phyloP scores from a whole-genome alignment of 2,329 filamentous ascomycete species.

The Xylaria sp. region DNA sequence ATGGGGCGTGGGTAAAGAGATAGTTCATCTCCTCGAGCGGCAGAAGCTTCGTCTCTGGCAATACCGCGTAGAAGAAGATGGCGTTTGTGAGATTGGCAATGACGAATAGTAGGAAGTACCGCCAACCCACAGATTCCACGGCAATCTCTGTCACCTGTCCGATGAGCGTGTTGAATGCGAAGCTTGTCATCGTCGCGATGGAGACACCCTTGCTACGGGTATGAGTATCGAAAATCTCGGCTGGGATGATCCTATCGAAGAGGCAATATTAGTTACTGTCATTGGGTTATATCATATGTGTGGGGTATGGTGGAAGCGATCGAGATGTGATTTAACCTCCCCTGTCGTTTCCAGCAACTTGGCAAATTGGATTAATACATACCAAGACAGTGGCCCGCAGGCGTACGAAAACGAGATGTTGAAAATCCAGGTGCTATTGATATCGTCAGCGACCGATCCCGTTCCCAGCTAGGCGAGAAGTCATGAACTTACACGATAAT shows the following conservation, averaged over 20 bases:
- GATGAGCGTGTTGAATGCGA: constrained; percentile 71
- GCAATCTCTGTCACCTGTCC: constrained; percentile 47
- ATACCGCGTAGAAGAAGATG: constrained; percentile 63
- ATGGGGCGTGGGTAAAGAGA: constrained; percentile 66
- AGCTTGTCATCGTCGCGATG: constrained; percentile 73
- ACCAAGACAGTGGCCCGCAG: constrained; percentile 67
- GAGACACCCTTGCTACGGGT: constrained; percentile 77
- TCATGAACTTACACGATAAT: constrained; percentile 58
- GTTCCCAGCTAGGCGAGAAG: not conserved
- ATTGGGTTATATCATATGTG: not conserved
- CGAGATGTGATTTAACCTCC: not conserved
- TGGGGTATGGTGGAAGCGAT: not conserved
- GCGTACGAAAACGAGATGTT: constrained; percentile 77
- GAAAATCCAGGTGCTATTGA: constrained; percentile 72
- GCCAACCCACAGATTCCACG: constrained; percentile 59
- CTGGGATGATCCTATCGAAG: constrained; percentile 59
- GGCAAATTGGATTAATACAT: constrained; percentile 5
- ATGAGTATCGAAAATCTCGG: constrained; percentile 79
- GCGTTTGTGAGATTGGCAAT: constrained; percentile 63
- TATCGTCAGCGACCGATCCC: not conserved
- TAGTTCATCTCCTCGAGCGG: constrained; percentile 72
- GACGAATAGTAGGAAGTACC: constrained; percentile 65
- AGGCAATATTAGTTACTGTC: constrained; percentile 15
- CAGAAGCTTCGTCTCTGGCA: constrained; percentile 68
- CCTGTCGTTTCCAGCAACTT: not conserved